Base-by-base conservation (phyloP, 2,329 filamentous ascomycete genomes). In the Chrysoporthe deuterocubensis region DNA sequence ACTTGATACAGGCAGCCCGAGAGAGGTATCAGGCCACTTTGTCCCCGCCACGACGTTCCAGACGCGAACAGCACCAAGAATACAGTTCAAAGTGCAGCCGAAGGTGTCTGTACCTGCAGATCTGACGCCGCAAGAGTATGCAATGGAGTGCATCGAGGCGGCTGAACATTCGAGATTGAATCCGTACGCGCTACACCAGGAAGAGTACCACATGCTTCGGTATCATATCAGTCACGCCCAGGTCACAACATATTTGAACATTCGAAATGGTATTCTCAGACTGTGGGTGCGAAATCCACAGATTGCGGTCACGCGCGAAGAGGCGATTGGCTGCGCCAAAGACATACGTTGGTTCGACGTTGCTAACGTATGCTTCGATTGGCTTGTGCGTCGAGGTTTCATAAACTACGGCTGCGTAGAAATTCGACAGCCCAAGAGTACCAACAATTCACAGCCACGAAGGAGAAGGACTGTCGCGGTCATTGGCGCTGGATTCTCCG, bases 391-490 rank as follows among this genome's bases (percentile, higher is more conserved):
- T 69, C 89, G 92, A 71, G 96, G 96, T 26, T 97, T 97, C 77
- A 97, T 99, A 81, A 99, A 99, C 78, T 97, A 94, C 77, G 96
- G 96, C 18, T 98, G 96, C 77, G 86, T 96, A 2, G 88, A 94
- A 74, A 81, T 94, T n/a, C 87, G 87, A 46, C 68, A 70, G 18
- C 77, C 80, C 58, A 82, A 78, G 32, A 75, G 72, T 73, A 77
- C 76, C 81, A 80, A 75, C 77, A 14, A 65, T 54, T n/a, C 62
- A 9, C 57, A 66, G 42, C 77, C 57, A 42, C 44, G 77, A 57
- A 87, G 84, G 72, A 85, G 87, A 76, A 96, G 90, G 0, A 87
- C 99, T 65, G 90, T 93, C 37, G 57, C 57, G 48, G 88, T 99
- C 11, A 89, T 99, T 69, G 96, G 96, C 54, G 96, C 95, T 66